These are phyloP conservation scores for Wickerhamomyces rabaulensis DNA, from an alignment of 805 yeast species.

Conservation along the genomic window DNA sequence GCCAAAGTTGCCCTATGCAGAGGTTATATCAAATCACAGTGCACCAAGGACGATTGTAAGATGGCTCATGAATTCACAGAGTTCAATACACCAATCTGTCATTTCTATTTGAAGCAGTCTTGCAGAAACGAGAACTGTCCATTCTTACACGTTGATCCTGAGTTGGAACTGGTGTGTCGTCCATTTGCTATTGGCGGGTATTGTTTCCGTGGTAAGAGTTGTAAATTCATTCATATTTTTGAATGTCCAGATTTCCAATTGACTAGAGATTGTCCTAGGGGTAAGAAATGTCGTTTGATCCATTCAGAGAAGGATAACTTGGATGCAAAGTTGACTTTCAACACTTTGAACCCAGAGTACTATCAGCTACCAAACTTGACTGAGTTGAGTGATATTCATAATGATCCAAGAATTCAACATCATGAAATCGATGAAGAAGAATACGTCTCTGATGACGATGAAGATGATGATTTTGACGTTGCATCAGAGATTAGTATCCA, in stretches of 20 bases:
- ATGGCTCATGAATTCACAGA: slow-evolving; percentile 54
- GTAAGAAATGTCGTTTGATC: slow-evolving; percentile 43
- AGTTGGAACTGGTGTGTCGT: slow-evolving; percentile 47
- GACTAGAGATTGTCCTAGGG: slow-evolving; percentile 52
- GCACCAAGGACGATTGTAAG: slow-evolving; percentile 42
- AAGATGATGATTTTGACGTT: slow-evolving; percentile 19
- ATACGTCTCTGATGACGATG: slow-evolving; percentile 17
- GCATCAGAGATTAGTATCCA: not conserved
- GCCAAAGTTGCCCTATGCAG: slow-evolving; percentile 52
- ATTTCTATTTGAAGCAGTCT: slow-evolving; percentile 39
- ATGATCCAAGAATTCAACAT: slow-evolving; percentile 20
- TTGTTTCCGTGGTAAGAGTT: slow-evolving; percentile 55
- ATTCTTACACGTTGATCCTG: slow-evolving; percentile 44
- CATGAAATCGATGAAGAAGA: slow-evolving; percentile 18
- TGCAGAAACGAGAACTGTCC: slow-evolving; percentile 47
- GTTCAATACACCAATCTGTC: slow-evolving; percentile 58
- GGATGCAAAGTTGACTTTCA: slow-evolving; percentile 19
- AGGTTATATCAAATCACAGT: slow-evolving; percentile 39
- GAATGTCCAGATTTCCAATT: slow-evolving; percentile 72
- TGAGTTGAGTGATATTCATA: slow-evolving; percentile 7
- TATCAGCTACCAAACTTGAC: slow-evolving; percentile 22
- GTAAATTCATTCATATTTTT: slow-evolving; percentile 51
- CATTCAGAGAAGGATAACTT: slow-evolving; percentile 36
- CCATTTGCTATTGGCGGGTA: slow-evolving; percentile 66
- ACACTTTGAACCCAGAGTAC: slow-evolving; percentile 14